Base-by-base conservation (phyloP, 805 yeast genomes). In the Wickerhamomyces bovis region DNA sequence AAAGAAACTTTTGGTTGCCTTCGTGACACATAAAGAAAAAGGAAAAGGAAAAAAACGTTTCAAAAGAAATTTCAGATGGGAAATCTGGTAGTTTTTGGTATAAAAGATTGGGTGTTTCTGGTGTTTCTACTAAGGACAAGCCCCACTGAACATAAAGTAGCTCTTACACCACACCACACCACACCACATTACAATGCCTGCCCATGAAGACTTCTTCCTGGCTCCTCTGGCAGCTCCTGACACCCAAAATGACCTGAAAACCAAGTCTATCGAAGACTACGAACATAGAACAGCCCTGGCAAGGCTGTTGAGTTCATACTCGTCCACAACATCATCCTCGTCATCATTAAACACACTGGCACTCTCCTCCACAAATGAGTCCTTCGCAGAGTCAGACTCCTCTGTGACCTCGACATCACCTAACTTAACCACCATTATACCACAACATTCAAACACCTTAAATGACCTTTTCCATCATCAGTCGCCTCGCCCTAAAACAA, bases 401-500 rank as follows among this genome's bases (percentile, higher is more conserved):
- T 22, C 25, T 22, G 6, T 22, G 9, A 22, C 6, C 25, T 22
- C 9, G 25, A 16, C 23, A 18, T 23, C 22, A 19, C 20, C 22
- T n/a, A n/a, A n/a, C n/a, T n/a, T n/a, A n/a, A n/a, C 7, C 13
- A 6, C 7, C 10, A 16, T 11, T 12, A 35, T 8, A 35, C 15
- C 38, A 10, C 38, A 18, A 35, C 16, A 16, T 36, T 36, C 39
- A 19, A 16, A 36, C 6, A 8, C 23, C 10, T 20, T 36, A 19
- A 19, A 36, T 20, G 19, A n/a, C 21, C 23, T 19, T 19, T 36
- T 20, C 39, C 22, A 36, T 20, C 16, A 36, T 12, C 39, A 20
- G 11, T 22, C 45, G 21, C 46, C 41, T 41, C 22, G 33, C 7
- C 61, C 63, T 2, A 26, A 28, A 23, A 52, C 54, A 1, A 51